Conservation (phyloP, 2,329 filamentous ascomycete species). For the Cladorrhinum sp. region DNA sequence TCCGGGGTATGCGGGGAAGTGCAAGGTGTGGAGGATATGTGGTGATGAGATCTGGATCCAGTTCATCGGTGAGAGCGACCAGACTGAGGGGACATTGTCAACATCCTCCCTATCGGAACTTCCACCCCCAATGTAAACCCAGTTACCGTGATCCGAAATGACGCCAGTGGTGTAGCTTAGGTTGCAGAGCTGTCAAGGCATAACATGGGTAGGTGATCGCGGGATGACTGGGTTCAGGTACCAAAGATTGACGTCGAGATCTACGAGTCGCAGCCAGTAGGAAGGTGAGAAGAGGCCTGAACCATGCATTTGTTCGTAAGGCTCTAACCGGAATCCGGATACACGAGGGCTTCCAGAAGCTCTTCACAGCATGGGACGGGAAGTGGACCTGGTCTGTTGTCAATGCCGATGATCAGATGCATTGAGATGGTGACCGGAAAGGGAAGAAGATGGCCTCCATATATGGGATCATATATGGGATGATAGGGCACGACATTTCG, state of each 20-base stretch:
- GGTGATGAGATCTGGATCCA: neutral
- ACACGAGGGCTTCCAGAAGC: slow-evolving; percentile 26
- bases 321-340: slow-evolving; percentile 27
- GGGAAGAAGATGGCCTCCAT: slow-evolving; percentile 11
- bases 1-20: slow-evolving; percentile 12
- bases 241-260: slow-evolving; percentile 14
- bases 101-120: slow-evolving; percentile 2
- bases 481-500: slow-evolving; percentile 10
- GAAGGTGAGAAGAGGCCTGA: slow-evolving; percentile 2
- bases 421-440: slow-evolving; percentile 10
- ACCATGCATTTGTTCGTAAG: slow-evolving; percentile 16
- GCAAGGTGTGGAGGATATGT: slow-evolving; percentile 15
- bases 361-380: slow-evolving; percentile 14
- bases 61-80: neutral
- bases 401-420: slow-evolving; percentile 17
- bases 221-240: slow-evolving; percentile 10
- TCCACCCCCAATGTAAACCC: neutral
- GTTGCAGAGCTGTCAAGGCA: slow-evolving; percentile 16
- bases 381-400: slow-evolving; percentile 10
- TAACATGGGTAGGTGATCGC: slow-evolving; percentile 18
- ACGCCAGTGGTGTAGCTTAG: slow-evolving; percentile 10
- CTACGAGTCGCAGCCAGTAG: slow-evolving; percentile 10
- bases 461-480: slow-evolving; percentile 13
- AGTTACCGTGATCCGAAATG: slow-evolving; percentile 12
- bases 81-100: slow-evolving; percentile 1